Evolutionary conservation across 495 filamentous ascomycete species (phyloP), one percentile per base, ranked within the genome.

Genomic region (Lasiosphaeria ovina): DNA sequence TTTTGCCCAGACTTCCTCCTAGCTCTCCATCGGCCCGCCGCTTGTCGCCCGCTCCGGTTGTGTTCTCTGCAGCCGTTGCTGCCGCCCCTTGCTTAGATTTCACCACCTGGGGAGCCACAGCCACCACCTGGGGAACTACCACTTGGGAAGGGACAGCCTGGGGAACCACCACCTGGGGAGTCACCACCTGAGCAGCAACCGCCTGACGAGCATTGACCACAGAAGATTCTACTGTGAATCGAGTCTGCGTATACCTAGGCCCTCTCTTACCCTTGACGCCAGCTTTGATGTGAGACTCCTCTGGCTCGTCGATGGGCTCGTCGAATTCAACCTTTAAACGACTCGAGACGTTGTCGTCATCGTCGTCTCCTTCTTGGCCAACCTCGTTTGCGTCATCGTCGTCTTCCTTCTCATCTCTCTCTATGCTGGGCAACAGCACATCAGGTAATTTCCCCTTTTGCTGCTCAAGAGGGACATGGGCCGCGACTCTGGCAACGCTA

Each of bases 311-410:
- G 44, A 4, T n/a, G 12, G 6, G 2, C 44, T 47, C 1, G 12
- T 47, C 44, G 16, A 47, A 47, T n/a, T 47, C 44, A n/a, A 47
- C 44, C 44, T 47, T 47, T 11, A 47, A 9, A 47, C 16, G 44
- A 2, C 24, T 24, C 24, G 2, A 24, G 0, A 24, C 24, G 24
- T 24, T 24, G 44, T 47, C 12, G 44, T 47, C 44, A 47, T 42
- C 38, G 12, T 47, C 44, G 44, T 47, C 44, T 0, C 5, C 44
- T 47, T 8, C 44, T 47, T 47, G 6, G 6, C 2, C 44, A 47
- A 47, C 44, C 7, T 42, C 38, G 38, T 14, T 42, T 4, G 5
- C 44, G 8, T 47, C 44, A 14, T 4, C 2, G 12, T 4, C 16
- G 7, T n/a, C 3, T n/a, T 47, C 44, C 16, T 47, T 4, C 44